Base-by-base conservation (phyloP, 2,329 filamentous ascomycete genomes). In the Fusarium euwallaceae region DNA sequence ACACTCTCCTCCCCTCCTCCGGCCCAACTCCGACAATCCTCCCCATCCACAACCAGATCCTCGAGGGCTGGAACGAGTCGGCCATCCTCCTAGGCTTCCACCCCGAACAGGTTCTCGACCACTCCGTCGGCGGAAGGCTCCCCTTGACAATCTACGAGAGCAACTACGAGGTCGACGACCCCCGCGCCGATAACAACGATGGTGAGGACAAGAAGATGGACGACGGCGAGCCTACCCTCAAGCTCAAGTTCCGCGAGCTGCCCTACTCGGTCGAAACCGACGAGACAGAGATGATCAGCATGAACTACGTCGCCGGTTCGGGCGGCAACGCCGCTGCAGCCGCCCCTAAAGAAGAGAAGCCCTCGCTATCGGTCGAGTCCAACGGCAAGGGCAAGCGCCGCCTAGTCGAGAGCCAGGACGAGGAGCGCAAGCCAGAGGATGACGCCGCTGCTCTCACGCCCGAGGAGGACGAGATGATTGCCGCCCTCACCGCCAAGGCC, bases 241-340 rank as follows among this genome's bases (percentile, higher is more conserved):
- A 88, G 61, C 88, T 97, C 70, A 93, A 90, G 78, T 98, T 98
- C 83, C 90, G 92, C 69, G 93, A 97, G 80, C 84, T 98, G 11
- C 91, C 93, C 2, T 98, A 97, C 82, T 93, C 93, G 0, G 92
- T 98, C 2, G 97, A 98, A 84, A 98, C 95, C 0, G 95, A 94
- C 11, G 95, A 98, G 82, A 95, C 95, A 1, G 97, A 99, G 83
- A 98, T 98, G 95, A 98, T 99, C 75, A 94, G 94, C 76, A 94
- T 99, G 79, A 95, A 98, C 83, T 97, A 95, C 75, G 93, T 99
- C 22, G 95, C 96, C 1, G 92, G 92, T 62, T 94, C 94, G 43
- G 94, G 93, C 56, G 94, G 94, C 58, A 96, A 94, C 36, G 77
- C 77, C 79, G 95, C 95, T 27, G 92, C 93, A 12, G 91, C 91